phyloP scores from a whole-genome alignment of 257 asterid genomes.

The Przewalskia tangutica region DNA sequence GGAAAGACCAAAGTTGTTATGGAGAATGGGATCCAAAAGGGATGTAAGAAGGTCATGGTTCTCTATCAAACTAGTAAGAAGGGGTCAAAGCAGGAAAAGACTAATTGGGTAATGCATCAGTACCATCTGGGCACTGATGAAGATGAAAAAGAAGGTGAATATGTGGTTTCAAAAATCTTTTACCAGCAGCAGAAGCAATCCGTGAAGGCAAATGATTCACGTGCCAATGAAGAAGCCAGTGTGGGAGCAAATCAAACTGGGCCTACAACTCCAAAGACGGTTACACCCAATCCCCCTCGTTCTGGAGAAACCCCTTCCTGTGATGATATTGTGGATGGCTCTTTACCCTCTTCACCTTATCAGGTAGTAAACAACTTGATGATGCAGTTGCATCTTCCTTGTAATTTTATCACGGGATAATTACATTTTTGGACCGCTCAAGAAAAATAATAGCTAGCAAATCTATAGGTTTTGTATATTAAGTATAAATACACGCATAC shows the following conservation, averaged over 20 bases:
- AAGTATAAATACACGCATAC: no score
- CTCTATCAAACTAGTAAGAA: constrained; percentile 41
- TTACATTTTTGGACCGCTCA: no score
- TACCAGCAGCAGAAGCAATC: constrained; percentile 56
- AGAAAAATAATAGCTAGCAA: no score
- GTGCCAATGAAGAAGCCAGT: constrained; percentile 36
- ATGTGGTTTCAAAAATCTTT: constrained; percentile 63
- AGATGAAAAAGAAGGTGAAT: constrained; percentile 64
- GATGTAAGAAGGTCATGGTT: constrained; percentile 89
- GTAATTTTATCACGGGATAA: no score
- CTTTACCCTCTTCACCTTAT: constrained; percentile 9
- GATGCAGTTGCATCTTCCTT: constrained; percentile 1
- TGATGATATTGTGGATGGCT: constrained; percentile 28
- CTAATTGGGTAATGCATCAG: constrained; percentile 93
- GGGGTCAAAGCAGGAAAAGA: constrained; percentile 53
- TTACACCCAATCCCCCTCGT: constrained; percentile 52
- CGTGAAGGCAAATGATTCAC: constrained; percentile 16
- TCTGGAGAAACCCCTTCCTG: constrained; percentile 38
- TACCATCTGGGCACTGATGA: constrained; percentile 65
- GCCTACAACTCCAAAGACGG: constrained; percentile 68
- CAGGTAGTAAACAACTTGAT: constrained; percentile 39
- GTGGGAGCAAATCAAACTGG: constrained; percentile 16
- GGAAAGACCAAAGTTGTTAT: constrained; percentile 63
- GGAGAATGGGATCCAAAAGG: constrained; percentile 53
- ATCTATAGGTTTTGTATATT: no score